These are phyloP conservation scores for Esteya vermicola DNA, from an alignment of 2,329 filamentous ascomycete genomes.

Conservation along the genomic window DNA sequence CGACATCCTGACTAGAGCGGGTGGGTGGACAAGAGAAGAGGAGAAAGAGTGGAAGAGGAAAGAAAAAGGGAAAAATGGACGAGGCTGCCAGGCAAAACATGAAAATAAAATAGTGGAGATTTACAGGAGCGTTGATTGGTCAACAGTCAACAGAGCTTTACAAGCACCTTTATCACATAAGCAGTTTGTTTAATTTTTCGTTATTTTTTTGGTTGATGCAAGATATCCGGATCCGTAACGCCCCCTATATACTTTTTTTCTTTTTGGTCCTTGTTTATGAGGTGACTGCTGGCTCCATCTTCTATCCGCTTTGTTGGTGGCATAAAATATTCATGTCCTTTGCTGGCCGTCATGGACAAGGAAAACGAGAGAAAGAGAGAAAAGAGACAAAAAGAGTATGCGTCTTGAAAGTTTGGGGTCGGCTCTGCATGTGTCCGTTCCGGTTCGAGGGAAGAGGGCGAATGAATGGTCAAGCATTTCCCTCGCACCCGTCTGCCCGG, in stretches of 20 bases:
- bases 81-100: too few relatives aligned
- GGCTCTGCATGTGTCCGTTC: too few relatives aligned
- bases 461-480: background rate
- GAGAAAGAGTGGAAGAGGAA: too few relatives aligned
- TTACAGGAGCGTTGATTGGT: too few relatives aligned
- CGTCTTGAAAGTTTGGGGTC: too few relatives aligned
- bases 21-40: too few relatives aligned
- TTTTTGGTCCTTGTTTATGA: conserved; percentile 13
- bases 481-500: background rate
- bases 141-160: too few relatives aligned
- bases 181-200: background rate
- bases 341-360: background rate
- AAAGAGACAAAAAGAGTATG: conserved; percentile 13
- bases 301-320: conserved; percentile 48
- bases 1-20: background rate
- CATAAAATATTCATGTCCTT: conserved; percentile 1
- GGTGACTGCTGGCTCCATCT: conserved; percentile 49
- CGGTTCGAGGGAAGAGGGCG: too few relatives aligned
- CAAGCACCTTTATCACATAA: too few relatives aligned
- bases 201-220: conserved; percentile 38
- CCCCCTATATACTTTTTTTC: conserved; percentile 24
- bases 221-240: conserved; percentile 77
- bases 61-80: too few relatives aligned
- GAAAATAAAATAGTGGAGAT: too few relatives aligned
- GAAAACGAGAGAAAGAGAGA: too few relatives aligned